These are phyloP conservation scores for Colletotrichum limetticola DNA, from an alignment of 2,329 filamentous ascomycete species.

Conservation along the genomic window DNA sequence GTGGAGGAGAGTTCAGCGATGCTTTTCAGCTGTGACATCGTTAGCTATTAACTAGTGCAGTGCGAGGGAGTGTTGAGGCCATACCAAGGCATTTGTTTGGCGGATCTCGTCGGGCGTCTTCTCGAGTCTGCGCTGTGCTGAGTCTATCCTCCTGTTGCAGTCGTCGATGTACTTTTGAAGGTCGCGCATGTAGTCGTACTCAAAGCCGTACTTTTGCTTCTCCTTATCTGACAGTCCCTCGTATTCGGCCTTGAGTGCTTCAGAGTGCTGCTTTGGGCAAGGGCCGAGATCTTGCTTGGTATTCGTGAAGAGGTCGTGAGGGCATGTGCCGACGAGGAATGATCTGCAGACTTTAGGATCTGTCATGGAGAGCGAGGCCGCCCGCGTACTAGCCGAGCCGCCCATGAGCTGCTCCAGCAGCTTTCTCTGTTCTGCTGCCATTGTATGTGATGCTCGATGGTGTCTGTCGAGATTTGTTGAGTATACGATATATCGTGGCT, in stretches of 20 bases:
- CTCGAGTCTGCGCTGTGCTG: constrained; percentile 88
- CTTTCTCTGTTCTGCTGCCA: constrained; percentile 98
- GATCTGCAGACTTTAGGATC: constrained; percentile 60
- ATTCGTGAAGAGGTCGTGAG: constrained; percentile 93
- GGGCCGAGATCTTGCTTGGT: constrained; percentile 96
- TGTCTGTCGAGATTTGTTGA: not conserved
- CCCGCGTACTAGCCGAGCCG: constrained; percentile 76
- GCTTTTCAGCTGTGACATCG: constrained; percentile 70
- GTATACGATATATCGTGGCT: not conserved
- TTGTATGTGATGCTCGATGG: constrained; percentile 48
- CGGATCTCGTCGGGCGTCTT: constrained; percentile 98
- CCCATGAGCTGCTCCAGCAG: constrained; percentile 98
- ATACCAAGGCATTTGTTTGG: constrained; percentile 86
- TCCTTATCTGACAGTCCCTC: constrained; percentile 77
- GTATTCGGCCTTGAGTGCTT: constrained; percentile 90
- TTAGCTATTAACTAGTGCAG: constrained; percentile 42
- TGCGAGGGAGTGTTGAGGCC: not conserved
- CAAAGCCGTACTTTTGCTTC: constrained; percentile 85
- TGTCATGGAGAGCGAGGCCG: constrained; percentile 85
- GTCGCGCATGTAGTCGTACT: constrained; percentile 96
- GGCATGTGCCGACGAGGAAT: constrained; percentile 37
- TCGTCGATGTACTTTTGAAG: constrained; percentile 97
- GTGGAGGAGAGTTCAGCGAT: constrained; percentile 84
- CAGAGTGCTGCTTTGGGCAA: constrained; percentile 89
- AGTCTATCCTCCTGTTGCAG: constrained; percentile 93